A percentile compares a stretch with the other conserved stretches of the same genome.
Evolutionary conservation across 2,329 filamentous ascomycete species (phyloP).

Genomic region (Fusarium luffae): DNA sequence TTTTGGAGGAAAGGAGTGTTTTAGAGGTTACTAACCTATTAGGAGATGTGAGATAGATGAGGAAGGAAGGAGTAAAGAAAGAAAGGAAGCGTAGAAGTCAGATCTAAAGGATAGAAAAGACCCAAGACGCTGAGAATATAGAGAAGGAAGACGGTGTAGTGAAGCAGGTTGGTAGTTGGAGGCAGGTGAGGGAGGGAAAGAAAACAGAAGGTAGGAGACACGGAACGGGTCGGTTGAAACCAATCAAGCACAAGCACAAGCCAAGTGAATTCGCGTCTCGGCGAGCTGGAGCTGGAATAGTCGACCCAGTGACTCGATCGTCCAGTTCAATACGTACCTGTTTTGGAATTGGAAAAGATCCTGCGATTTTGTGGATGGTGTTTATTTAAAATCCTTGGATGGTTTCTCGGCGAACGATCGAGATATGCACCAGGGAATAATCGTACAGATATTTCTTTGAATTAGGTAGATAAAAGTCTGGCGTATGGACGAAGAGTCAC

Average conservation of each 20-base stretch:
- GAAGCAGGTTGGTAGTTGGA: conserved; percentile 2
- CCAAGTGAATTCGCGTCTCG: conserved; percentile 37
- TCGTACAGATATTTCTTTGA: conserved; percentile 34
- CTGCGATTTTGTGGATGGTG: conserved; percentile 33
- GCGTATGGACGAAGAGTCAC: conserved; percentile 43
- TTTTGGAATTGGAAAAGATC: conserved; percentile 34
- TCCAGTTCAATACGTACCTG: conserved; percentile 40
- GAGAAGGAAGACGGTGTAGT: conserved; percentile 23
- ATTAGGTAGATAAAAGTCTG: conserved; percentile 41
- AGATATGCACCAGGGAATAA: conserved; percentile 26
- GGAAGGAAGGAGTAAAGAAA: background rate
- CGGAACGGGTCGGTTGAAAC: conserved; percentile 18
- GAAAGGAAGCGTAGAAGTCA: conserved; percentile 20
- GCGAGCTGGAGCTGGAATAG: conserved; percentile 15
- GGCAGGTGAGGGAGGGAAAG: conserved; percentile 12
- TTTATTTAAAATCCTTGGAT: conserved; percentile 26
- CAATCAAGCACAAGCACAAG: conserved; percentile 38
- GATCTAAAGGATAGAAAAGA: conserved; percentile 15
- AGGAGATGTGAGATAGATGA: conserved; percentile 8
- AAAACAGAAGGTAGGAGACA: conserved; percentile 34
- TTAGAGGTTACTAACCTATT: conserved; percentile 39
- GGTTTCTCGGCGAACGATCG: conserved; percentile 43
- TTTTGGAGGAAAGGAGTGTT: background rate
- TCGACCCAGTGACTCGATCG: conserved; percentile 27
- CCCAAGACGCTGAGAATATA: conserved; percentile 11